Evolutionary conservation across 106 monocot species (phyloP).

Genomic region (Agapanthus africanus): DNA sequence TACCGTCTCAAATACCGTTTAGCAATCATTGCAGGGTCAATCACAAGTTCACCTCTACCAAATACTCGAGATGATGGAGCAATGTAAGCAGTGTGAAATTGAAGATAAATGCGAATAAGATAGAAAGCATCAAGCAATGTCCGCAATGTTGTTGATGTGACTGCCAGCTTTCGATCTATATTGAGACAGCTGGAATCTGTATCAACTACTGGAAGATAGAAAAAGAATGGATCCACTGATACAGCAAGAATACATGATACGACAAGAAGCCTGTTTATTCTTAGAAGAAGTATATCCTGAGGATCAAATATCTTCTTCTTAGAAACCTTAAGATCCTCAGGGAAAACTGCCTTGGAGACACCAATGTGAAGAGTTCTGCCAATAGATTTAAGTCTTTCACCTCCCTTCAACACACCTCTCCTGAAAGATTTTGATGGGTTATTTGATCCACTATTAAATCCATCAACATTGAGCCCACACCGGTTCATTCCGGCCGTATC

Average conservation of each 20-base stretch:
- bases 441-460: conserved; percentile 22
- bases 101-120: conserved; percentile 60
- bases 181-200: conserved; percentile 51
- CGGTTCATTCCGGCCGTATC: conserved; percentile 41
- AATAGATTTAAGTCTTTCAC: conserved; percentile 49
- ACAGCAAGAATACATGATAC: conserved; percentile 66
- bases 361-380: conserved; percentile 56
- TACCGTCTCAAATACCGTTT: conserved; percentile 48
- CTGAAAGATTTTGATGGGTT: conserved; percentile 38
- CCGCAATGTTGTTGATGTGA: conserved; percentile 56
- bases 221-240: conserved; percentile 82
- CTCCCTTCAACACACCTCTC: conserved; percentile 42
- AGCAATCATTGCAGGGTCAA: conserved; percentile 68
- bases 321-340: conserved; percentile 65
- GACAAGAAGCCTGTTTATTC: conserved; percentile 61
- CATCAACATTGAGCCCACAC: conserved; percentile 51
- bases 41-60: conserved; percentile 90
- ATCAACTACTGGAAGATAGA: conserved; percentile 68
- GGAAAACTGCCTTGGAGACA: conserved; percentile 60
- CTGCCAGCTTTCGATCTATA: conserved; percentile 62
- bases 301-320: conserved; percentile 86
- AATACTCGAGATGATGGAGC: conserved; percentile 94
- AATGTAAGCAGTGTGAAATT: conserved; percentile 78
- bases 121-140: conserved; percentile 78
- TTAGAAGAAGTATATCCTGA: conserved; percentile 58